Base-by-base conservation (phyloP, 352 stramenopile species). In the Pythium dissimile region DNA sequence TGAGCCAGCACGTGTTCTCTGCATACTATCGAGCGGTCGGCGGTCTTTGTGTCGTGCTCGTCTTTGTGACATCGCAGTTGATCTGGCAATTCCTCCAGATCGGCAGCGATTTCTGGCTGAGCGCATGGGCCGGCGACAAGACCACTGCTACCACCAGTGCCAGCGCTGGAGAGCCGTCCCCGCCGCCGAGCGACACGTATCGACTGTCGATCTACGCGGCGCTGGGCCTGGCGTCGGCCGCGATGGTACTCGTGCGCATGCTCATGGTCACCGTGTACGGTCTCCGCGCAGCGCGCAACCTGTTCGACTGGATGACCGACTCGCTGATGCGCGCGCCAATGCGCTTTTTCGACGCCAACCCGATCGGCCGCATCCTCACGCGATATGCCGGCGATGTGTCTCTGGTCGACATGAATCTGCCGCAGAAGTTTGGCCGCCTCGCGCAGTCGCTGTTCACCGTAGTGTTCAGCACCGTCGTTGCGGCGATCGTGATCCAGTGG, bases 331-430 rank as follows among this genome's bases (percentile, higher is more conserved):
- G 75, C 38, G 90, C 92, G 16, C 89, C 92, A 6, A 79, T 97
- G 32, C 64, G 78, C 3, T 97, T 98, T 68, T 98, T 97, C 64
- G 89, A 97, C 61, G 81, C 74, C 5, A 97, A 93, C 53, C 93
- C 91, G 6, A 73, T 94, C 21, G 89, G 90, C 1, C 72, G 89
- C 48, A 89, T 97, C 48, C 32, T 97, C 11, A 96, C 94, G 54
- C 77, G 94, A 12, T 98, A 97, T 73, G 75, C 72, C 12, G 75
- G 73, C 8, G 88, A 96, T 62, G 90, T 95, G 65, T 78, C 90
- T 52, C 84, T 84, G 30, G 71, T 96, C 23, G 88, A 97, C 71
- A 62, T 90, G 9, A 79, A 88, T 45, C 23, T 81, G 15, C 66
- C 69, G 37, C 57, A 54, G 5, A 42, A 59, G 10, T 62, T 65